A percentile compares a stretch with the other conserved stretches of the same genome.
Evolutionary conservation across 768 basidiomycete genomes (phyloP).

Genomic region (Chiua virens): DNA sequence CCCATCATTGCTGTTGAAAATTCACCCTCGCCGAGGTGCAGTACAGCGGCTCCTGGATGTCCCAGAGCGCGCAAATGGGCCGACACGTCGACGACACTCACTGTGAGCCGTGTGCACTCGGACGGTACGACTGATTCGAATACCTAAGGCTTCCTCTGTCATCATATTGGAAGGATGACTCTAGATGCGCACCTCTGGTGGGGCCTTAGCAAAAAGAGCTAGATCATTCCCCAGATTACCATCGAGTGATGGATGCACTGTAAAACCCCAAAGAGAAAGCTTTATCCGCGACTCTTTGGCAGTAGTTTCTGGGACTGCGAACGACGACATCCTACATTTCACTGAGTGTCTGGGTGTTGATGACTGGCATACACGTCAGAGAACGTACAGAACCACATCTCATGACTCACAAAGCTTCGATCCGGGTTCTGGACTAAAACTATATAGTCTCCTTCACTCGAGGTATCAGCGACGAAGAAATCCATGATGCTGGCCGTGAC

Average conservation of each 20-base stretch:
- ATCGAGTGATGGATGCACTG: constrained; percentile 61
- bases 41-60: constrained; percentile 63
- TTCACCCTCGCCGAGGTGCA: constrained; percentile 65
- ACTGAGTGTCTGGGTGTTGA: constrained; percentile 50
- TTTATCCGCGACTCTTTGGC: constrained; percentile 81
- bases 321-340: constrained; percentile 67
- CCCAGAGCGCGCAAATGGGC: constrained; percentile 57
- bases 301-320: constrained; percentile 54
- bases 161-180: constrained; percentile 1
- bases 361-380: constrained; percentile 34
- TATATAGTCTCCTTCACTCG: constrained; percentile 30
- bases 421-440: constrained; percentile 58
- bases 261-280: constrained; percentile 62
- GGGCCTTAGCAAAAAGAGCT: constrained; percentile 67
- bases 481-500: constrained; percentile 65
- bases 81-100: constrained; percentile 68
- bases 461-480: constrained; percentile 52
- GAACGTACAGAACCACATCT: neutral
- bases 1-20: constrained; percentile 74
- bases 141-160: constrained; percentile 43
- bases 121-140: constrained; percentile 93
- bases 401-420: constrained; percentile 53
- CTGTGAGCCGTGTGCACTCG: constrained; percentile 73
- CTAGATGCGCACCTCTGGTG: constrained; percentile 73
- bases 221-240: constrained; percentile 64